phyloP scores from a whole-genome alignment of 2,329 filamentous ascomycete species.

The Parastagonospora nodorum region DNA sequence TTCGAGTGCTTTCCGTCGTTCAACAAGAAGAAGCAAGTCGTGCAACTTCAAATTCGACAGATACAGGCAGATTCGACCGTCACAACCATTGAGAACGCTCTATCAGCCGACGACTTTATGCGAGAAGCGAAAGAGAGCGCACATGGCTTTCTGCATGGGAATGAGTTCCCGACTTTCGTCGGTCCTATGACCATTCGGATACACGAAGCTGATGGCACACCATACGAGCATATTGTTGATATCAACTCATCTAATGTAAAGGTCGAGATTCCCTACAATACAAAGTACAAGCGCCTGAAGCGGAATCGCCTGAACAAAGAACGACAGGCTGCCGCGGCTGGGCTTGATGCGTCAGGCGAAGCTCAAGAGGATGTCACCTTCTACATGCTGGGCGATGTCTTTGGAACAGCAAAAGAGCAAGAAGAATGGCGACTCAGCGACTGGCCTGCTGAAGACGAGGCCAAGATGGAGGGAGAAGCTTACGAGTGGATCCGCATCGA shows the following conservation, averaged over 20 bases:
- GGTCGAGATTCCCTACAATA: slow-evolving; percentile 97
- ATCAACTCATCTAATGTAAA: slow-evolving; percentile 85
- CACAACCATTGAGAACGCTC: slow-evolving; percentile 34
- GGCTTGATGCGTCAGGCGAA: slow-evolving; percentile 66
- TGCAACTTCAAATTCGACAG: slow-evolving; percentile 89
- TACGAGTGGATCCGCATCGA: slow-evolving; percentile 99
- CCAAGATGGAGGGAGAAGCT: slow-evolving; percentile 90
- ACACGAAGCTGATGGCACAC: slow-evolving; percentile 96
- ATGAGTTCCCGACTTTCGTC: slow-evolving; percentile 80
- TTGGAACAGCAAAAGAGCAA: slow-evolving; percentile 81
- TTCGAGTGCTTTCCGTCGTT: slow-evolving; percentile 88
- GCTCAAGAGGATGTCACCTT: slow-evolving; percentile 78
- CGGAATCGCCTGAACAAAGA: slow-evolving; percentile 83
- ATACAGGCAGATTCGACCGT: slow-evolving; percentile 38
- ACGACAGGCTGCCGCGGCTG: slow-evolving; percentile 67
- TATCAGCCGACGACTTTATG: slow-evolving; percentile 78
- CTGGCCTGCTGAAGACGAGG: slow-evolving; percentile 87
- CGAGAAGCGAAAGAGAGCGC: slow-evolving; percentile 81
- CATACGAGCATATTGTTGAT: slow-evolving; percentile 96
- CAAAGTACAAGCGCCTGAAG: slow-evolving; percentile 97
- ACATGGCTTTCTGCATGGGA: slow-evolving; percentile 69
- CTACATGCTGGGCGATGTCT: slow-evolving; percentile 89
- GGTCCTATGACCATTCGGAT: slow-evolving; percentile 98
- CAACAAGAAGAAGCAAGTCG: slow-evolving; percentile 96
- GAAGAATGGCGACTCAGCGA: slow-evolving; percentile 83